Evolutionary conservation across 2,329 filamentous ascomycete species (phyloP).

Genomic region (Clonostachys rhizophaga): DNA sequence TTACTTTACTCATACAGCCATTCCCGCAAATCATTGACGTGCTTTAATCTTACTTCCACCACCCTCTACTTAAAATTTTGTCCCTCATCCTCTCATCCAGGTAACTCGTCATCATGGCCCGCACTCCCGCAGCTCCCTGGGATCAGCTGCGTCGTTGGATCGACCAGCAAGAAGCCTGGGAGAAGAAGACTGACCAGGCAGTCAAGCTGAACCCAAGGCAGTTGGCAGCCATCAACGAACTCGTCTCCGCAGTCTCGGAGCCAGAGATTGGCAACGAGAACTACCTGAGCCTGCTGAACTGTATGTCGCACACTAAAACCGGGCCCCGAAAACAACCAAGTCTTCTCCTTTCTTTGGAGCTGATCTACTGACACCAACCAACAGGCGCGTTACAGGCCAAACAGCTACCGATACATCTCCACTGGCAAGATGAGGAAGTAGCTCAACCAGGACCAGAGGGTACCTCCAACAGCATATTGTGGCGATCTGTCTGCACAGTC

Average conservation of each 20-base stretch:
- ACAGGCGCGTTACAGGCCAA: conserved; percentile 10
- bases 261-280: conserved; percentile 15
- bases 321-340: too few species aligned
- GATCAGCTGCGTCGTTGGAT: conserved; percentile 31
- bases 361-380: too few species aligned
- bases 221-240: conserved; percentile 28
- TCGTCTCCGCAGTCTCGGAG: conserved; percentile 24
- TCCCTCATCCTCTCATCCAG: too few species aligned
- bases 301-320: conserved; percentile 9
- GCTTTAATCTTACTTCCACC: too few species aligned
- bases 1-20: too few species aligned
- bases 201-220: conserved; percentile 30
- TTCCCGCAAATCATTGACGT: too few species aligned
- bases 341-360: not conserved
- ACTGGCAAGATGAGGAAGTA: conserved; percentile 6
- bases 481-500: conserved; percentile 16
- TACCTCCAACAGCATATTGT: conserved; percentile 2
- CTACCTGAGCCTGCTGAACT: conserved; percentile 19
- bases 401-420: conserved; percentile 1
- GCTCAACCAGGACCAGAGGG: too few species aligned
- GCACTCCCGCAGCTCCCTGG: conserved; percentile 16
- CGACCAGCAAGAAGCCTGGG: conserved; percentile 28
- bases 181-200: conserved; percentile 19
- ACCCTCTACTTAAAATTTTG: too few species aligned
- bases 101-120: too few species aligned